Conservation (phyloP, 805 yeast species). For the Cyberlindnera maritima region DNA sequence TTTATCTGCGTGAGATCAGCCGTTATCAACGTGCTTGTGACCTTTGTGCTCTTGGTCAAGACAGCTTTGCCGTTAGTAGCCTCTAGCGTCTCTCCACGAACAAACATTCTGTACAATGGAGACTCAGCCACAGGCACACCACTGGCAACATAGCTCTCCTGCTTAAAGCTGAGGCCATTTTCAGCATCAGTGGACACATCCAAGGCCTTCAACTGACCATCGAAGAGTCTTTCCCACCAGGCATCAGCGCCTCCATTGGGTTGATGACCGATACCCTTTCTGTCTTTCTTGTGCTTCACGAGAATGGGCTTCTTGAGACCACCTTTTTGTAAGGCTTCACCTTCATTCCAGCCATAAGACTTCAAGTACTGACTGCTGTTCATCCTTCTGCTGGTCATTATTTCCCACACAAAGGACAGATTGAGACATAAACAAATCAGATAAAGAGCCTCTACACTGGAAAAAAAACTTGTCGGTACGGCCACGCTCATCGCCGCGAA, state of each 20-base stretch:
- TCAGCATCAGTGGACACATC: conserved; percentile 45
- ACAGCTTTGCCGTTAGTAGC: conserved; percentile 62
- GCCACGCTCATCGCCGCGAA: conserved; percentile 13
- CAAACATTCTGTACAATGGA: conserved; percentile 83
- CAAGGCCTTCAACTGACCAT: conserved; percentile 81
- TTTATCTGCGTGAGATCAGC: conserved; percentile 12
- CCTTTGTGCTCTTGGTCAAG: conserved; percentile 10
- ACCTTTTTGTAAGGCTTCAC: conserved; percentile 77
- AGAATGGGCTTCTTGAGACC: conserved; percentile 82
- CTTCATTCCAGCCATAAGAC: conserved; percentile 90
- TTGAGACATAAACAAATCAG: neutral
- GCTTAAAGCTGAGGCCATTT: conserved; percentile 47
- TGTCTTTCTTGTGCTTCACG: conserved; percentile 87
- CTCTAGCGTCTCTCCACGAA: conserved; percentile 76
- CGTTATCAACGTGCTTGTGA: neutral
- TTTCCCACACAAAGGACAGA: neutral
- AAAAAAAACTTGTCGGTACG: conserved; percentile 3
- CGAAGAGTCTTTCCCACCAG: conserved; percentile 98
- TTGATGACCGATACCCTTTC: conserved; percentile 81
- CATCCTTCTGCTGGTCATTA: conserved; percentile 39
- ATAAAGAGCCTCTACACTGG: neutral
- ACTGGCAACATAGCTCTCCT: conserved; percentile 46
- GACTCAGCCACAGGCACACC: conserved; percentile 52
- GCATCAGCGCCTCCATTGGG: conserved; percentile 63
- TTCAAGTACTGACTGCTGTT: conserved; percentile 69